Evolutionary conservation across 148 eudicot species (phyloP).

Genomic region (Arctostaphylos glauca): DNA sequence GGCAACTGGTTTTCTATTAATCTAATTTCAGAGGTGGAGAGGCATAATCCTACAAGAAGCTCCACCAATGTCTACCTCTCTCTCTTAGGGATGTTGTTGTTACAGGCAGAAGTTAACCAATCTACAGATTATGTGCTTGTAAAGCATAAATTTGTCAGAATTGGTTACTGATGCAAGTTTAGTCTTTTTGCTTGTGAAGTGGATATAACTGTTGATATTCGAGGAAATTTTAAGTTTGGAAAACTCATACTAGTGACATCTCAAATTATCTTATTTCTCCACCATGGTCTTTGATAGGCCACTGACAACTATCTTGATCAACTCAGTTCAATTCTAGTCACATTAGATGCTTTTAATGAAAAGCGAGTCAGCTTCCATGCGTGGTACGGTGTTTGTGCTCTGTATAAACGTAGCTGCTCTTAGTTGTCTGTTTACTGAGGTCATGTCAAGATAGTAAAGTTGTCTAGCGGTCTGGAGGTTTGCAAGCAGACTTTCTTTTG

Average conservation of each 20-base stretch:
- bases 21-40: neutral
- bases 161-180: neutral
- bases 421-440: constrained; percentile 2
- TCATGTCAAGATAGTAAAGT: neutral
- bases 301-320: neutral
- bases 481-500: neutral
- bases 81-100: neutral
- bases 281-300: neutral
- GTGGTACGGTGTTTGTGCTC: neutral
- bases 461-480: neutral
- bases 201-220: neutral
- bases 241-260: neutral
- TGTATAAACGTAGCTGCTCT: neutral
- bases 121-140: neutral
- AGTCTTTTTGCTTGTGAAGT: neutral
- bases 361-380: neutral
- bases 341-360: neutral
- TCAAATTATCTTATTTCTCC: neutral
- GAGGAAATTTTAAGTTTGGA: neutral
- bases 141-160: neutral
- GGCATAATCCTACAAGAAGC: constrained; percentile 5
- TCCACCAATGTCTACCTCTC: neutral
- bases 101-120: neutral
- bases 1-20: no score
- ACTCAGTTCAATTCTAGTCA: neutral